phyloP scores from a whole-genome alignment of 2,329 filamentous ascomycete genomes.

The Neonectria neomacrospora region DNA sequence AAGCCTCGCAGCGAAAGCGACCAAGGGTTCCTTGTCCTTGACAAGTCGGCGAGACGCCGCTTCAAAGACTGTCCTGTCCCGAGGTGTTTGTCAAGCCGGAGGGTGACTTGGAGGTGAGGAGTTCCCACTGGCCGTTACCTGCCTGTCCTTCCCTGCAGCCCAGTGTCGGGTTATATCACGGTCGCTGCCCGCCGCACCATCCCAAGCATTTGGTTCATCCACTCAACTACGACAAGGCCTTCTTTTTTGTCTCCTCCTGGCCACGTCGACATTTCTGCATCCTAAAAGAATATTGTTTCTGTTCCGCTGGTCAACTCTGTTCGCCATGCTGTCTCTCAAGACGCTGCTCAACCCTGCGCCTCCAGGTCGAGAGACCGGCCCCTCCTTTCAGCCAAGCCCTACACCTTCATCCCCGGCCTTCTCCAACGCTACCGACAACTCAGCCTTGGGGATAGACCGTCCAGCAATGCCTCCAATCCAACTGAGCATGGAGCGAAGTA shows the following conservation, averaged over 20 bases:
- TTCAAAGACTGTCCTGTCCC: constrained; percentile 28
- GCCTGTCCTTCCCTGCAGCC: constrained; percentile 42
- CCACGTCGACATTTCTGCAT: constrained; percentile 13
- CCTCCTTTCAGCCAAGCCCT: constrained; percentile 54
- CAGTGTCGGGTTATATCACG: constrained; percentile 44
- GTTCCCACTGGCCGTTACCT: constrained; percentile 36
- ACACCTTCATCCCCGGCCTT: constrained; percentile 33
- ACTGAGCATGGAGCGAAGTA: constrained; percentile 64
- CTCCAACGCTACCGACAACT: constrained; percentile 24
- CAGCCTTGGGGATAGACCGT: constrained; percentile 18
- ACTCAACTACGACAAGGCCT: constrained; percentile 27
- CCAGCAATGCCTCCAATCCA: constrained; percentile 28
- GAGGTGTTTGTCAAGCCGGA: constrained; percentile 45
- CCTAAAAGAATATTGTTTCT: constrained; percentile 10
- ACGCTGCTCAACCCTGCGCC: constrained; percentile 74
- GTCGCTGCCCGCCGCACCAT: constrained; percentile 42
- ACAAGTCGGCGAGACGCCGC: constrained; percentile 31
- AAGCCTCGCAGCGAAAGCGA: constrained; percentile 30
- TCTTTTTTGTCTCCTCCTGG: constrained; percentile 26
- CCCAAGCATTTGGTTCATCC: constrained; percentile 38
- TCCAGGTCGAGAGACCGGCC: constrained; percentile 51
- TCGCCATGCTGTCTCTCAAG: constrained; percentile 71
- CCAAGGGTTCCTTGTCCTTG: constrained; percentile 35
- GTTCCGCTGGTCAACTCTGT: constrained; percentile 30
- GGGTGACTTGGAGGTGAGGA: constrained; percentile 38